Evolutionary conservation across 345 rosid genomes (phyloP).

Genomic region (Gossypium thurberi): DNA sequence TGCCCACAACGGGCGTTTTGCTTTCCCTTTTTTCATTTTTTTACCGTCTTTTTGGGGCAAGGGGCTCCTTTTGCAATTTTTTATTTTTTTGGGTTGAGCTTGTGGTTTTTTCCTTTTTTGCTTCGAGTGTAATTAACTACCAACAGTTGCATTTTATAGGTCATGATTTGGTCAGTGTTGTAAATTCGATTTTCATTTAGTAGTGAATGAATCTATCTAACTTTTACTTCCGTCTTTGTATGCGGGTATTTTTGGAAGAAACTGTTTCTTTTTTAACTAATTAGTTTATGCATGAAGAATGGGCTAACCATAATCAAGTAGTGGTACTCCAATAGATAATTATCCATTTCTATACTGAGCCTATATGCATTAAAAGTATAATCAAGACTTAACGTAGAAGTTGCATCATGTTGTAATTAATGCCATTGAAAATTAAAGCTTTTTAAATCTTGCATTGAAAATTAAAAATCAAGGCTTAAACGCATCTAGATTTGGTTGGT

Average conservation of each 20-base stretch:
- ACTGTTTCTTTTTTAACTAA: too few species aligned
- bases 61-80: slow-evolving; percentile 9
- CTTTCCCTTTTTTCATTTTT: background rate
- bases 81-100: background rate
- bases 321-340: background rate
- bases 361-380: background rate
- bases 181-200: slow-evolving; percentile 8
- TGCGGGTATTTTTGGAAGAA: background rate
- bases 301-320: too few species aligned
- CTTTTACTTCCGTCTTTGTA: too few species aligned
- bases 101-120: slow-evolving; percentile 7
- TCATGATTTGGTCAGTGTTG: slow-evolving; percentile 17
- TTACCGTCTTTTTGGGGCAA: background rate
- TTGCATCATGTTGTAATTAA: background rate
- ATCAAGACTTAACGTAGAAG: background rate
- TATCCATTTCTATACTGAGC: background rate
- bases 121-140: slow-evolving; percentile 17
- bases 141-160: slow-evolving; percentile 28
- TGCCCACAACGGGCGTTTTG: slow-evolving; percentile 21
- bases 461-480: background rate
- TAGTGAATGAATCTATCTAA: background rate
- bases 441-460: background rate
- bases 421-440: background rate
- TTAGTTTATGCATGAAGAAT: too few species aligned
- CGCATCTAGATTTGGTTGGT: background rate